Conservation (phyloP, 1,284 basidiomycete genomes). For the Lentinula novae-zelandiae region DNA sequence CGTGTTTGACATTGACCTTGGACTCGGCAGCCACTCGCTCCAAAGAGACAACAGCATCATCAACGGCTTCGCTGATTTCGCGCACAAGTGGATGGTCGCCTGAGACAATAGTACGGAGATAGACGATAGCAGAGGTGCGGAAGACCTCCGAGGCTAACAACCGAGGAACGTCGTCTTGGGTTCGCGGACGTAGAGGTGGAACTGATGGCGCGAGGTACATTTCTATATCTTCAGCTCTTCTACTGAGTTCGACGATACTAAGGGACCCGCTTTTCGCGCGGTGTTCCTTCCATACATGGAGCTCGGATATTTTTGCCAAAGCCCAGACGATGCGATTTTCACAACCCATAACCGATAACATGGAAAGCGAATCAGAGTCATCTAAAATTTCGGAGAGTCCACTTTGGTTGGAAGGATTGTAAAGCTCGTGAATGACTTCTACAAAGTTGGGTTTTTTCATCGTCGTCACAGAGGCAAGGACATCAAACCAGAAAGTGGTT, state of each 20-base stretch:
- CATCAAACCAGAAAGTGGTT: slow-evolving; percentile 83
- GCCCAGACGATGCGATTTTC: slow-evolving; percentile 75
- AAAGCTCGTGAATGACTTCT: slow-evolving; percentile 52
- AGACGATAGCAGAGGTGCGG: slow-evolving; percentile 67
- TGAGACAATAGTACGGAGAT: slow-evolving; percentile 67
- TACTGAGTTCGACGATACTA: slow-evolving; percentile 55
- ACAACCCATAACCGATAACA: slow-evolving; percentile 83
- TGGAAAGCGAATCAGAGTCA: slow-evolving; percentile 38
- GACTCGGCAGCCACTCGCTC: slow-evolving; percentile 30
- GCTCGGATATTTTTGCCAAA: slow-evolving; percentile 66
- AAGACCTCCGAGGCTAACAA: slow-evolving; percentile 65
- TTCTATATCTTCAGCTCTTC: slow-evolving; percentile 52
- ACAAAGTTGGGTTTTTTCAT: slow-evolving; percentile 56
- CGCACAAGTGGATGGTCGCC: slow-evolving; percentile 60
- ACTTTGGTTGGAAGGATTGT: slow-evolving; percentile 33
- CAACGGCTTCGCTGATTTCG: slow-evolving; percentile 54
- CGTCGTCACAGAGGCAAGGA: slow-evolving; percentile 70
- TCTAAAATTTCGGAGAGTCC: slow-evolving; percentile 34
- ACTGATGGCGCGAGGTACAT: slow-evolving; percentile 11
- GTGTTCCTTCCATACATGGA: slow-evolving; percentile 62
- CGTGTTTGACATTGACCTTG: slow-evolving; percentile 38
- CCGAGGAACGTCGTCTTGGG: slow-evolving; percentile 26
- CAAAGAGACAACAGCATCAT: slow-evolving; percentile 52
- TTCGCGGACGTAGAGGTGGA: background rate
- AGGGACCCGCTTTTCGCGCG: slow-evolving; percentile 38